phyloP scores from a whole-genome alignment of 2,329 filamentous ascomycete genomes.

The Aspergillus proliferans region DNA sequence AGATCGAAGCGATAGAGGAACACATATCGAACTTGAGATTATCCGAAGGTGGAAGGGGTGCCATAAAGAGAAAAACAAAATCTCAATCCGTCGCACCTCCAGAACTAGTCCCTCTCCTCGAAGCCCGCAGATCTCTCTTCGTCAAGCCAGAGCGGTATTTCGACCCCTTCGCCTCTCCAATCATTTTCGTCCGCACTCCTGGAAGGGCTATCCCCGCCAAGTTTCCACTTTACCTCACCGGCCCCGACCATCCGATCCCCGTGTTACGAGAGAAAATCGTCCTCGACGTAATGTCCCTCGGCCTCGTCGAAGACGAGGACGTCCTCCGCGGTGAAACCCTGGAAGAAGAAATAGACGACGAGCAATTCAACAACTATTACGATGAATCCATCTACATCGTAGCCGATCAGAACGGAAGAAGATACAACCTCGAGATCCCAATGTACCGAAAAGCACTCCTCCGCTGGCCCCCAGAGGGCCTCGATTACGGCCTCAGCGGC shows the following conservation, averaged over 20 bases:
- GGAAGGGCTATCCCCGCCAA: constrained; percentile 32
- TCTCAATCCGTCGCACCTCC: constrained; percentile 12
- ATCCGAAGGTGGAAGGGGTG: background rate
- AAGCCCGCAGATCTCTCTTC: constrained; percentile 33
- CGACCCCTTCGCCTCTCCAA: constrained; percentile 39
- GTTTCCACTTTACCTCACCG: constrained; percentile 30
- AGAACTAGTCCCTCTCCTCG: constrained; percentile 31
- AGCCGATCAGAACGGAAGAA: no score
- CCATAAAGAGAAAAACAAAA: constrained; percentile 6
- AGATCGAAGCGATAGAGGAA: no score
- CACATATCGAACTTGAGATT: background rate
- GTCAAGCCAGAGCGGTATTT: constrained; percentile 34
- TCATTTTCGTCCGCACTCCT: constrained; percentile 37
- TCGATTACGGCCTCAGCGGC: constrained; percentile 26
- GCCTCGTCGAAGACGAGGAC: background rate
- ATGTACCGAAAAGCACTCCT: constrained; percentile 29
- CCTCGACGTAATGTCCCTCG: background rate
- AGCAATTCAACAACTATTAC: background rate
- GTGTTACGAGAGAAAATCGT: constrained; percentile 14
- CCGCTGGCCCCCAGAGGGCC: constrained; percentile 34
- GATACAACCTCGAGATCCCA: constrained; percentile 8
- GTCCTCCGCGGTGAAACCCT: background rate
- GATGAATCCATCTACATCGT: no score
- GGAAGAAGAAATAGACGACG: background rate
- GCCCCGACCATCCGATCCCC: constrained; percentile 29